Conservation (phyloP, 371 early-diverging fungal species). For the Choanephora cucurbitarum region DNA sequence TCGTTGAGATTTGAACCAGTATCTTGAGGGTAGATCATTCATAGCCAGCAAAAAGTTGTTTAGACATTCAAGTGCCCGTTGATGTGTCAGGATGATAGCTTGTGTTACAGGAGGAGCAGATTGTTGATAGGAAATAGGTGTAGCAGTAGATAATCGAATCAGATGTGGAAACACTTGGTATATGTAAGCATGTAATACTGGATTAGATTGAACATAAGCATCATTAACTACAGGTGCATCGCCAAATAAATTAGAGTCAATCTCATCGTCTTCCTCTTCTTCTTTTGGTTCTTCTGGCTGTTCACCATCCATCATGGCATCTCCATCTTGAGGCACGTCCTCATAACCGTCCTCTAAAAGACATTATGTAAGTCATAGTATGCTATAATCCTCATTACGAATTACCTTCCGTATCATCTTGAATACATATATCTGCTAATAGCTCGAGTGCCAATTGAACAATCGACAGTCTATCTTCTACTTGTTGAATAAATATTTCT, state of each 20-base stretch:
- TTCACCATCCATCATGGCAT: conserved; percentile 12
- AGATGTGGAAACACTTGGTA: conserved; percentile 56
- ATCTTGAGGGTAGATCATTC: conserved; percentile 63
- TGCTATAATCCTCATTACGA: too few relatives aligned
- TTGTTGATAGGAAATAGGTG: conserved; percentile 54
- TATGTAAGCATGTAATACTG: conserved; percentile 52
- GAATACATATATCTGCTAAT: conserved; percentile 78
- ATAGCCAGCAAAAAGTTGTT: conserved; percentile 76
- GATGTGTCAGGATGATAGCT: conserved; percentile 54
- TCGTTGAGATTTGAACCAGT: conserved; percentile 65
- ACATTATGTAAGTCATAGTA: too few relatives aligned
- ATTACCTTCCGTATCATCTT: conserved; percentile 55
- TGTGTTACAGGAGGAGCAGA: conserved; percentile 49
- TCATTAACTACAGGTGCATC: conserved; percentile 44
- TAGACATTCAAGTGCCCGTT: conserved; percentile 71
- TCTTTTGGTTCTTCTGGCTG: conserved; percentile 2
- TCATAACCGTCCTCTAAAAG: conserved; percentile 15
- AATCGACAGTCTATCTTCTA: conserved; percentile 63
- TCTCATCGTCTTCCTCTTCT: conserved; percentile 43
- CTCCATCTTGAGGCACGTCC: conserved; percentile 7
- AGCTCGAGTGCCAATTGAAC: conserved; percentile 81
- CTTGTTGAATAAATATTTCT: conserved; percentile 50
- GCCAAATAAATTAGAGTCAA: conserved; percentile 15
- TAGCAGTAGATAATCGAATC: conserved; percentile 57
- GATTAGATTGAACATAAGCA: conserved; percentile 30